Percentiles rank a stretch among this genome's conserved stretches.
Conservation (phyloP, 148 eudicot genomes). For the Vaccinium vitisidaea region DNA sequence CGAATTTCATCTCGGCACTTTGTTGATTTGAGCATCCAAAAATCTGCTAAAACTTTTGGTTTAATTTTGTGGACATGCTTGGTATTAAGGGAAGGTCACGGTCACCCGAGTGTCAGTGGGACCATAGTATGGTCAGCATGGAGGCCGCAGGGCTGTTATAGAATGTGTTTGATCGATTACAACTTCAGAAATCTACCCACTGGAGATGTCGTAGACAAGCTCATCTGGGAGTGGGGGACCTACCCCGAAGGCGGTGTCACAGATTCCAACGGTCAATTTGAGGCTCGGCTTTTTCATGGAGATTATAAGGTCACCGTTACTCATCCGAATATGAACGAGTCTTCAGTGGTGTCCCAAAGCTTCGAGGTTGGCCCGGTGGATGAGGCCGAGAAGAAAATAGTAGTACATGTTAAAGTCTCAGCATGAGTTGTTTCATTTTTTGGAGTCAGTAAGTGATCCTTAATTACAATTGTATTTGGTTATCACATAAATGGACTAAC, state of each 20-base stretch:
- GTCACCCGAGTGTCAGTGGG: constrained; percentile 46
- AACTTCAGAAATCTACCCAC: constrained; percentile 51
- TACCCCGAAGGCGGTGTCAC: constrained; percentile 20
- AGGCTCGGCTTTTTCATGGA: constrained; percentile 45
- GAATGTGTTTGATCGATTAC: constrained; percentile 53
- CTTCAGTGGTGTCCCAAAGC: neutral
- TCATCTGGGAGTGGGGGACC: constrained; percentile 34
- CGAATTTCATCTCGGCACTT: too few species aligned
- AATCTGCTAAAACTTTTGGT: too few species aligned
- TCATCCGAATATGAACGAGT: neutral
- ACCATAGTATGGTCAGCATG: constrained; percentile 55
- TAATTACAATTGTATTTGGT: neutral
- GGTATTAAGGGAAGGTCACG: constrained; percentile 35
- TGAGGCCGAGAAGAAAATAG: neutral
- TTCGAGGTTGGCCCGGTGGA: neutral
- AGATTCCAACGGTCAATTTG: constrained; percentile 35
- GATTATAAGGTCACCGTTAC: constrained; percentile 33
- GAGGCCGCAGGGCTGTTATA: constrained; percentile 44
- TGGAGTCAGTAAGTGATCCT: neutral
- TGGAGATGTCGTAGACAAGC: constrained; percentile 48
- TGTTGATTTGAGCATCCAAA: too few species aligned
- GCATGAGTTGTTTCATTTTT: neutral
- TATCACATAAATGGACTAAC: neutral
- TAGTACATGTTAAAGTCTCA: neutral
- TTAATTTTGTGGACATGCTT: constrained; percentile 23